These are phyloP conservation scores for Candida fluviatilis DNA, from an alignment of 805 yeast genomes.

Conservation along the genomic window DNA sequence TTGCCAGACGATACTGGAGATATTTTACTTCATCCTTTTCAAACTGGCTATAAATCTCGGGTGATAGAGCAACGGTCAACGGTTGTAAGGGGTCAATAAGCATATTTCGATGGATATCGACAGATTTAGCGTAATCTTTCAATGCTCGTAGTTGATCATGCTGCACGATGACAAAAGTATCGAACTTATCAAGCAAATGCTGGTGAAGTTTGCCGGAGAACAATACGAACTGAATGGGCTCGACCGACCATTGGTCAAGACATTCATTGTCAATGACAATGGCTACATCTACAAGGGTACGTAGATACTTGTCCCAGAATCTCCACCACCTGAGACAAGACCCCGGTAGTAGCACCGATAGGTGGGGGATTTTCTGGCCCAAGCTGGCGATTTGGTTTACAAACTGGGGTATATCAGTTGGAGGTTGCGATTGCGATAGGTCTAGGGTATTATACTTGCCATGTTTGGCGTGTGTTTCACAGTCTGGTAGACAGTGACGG, in stretches of 20 bases:
- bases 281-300: slow-evolving; percentile 1
- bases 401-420: neutral
- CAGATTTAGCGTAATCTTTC: slow-evolving; percentile 3
- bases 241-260: slow-evolving; percentile 4
- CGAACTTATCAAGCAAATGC: neutral
- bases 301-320: neutral
- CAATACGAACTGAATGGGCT: slow-evolving; percentile 1
- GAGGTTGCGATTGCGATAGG: neutral
- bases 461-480: neutral
- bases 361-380: neutral
- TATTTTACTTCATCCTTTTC: slow-evolving; percentile 72
- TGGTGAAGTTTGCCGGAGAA: neutral
- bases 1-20: slow-evolving; percentile 61
- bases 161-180: neutral
- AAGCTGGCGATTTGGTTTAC: neutral
- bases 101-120: slow-evolving; percentile 2
- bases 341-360: slow-evolving; percentile 2
- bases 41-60: slow-evolving; percentile 61
- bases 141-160: slow-evolving; percentile 1
- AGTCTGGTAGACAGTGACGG: neutral
- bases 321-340: neutral
- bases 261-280: neutral
- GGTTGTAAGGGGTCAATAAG: slow-evolving; percentile 69
- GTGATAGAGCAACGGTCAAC: slow-evolving; percentile 49
- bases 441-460: slow-evolving; percentile 3